Conservation (phyloP, 306 rosid species). For the Phaseolus lunatus region DNA sequence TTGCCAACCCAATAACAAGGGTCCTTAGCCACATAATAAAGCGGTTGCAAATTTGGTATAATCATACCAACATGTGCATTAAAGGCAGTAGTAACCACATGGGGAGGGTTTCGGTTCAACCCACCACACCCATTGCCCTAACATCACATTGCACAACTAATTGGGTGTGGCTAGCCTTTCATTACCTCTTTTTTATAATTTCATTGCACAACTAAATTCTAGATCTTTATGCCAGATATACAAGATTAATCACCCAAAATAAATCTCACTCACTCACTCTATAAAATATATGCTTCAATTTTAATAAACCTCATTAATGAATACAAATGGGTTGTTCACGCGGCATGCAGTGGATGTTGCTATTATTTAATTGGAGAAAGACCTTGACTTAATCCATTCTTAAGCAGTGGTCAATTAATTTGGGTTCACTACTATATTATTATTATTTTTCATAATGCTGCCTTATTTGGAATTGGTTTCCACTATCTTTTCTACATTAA, state of each 20-base stretch:
- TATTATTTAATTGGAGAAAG: constrained; percentile 30
- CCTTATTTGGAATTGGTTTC: not conserved
- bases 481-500: not conserved
- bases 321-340: constrained; percentile 66
- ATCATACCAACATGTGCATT: constrained; percentile 70
- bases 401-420: constrained; percentile 19
- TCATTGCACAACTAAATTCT: not conserved
- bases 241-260: not conserved
- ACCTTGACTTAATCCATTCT: constrained; percentile 48
- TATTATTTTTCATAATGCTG: not conserved
- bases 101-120: constrained; percentile 47
- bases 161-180: not conserved
- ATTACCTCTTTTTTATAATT: not conserved
- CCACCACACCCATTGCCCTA: constrained; percentile 52
- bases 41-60: constrained; percentile 51
- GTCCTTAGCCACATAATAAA: constrained; percentile 56
- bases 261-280: not conserved
- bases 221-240: not conserved
- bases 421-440: not conserved
- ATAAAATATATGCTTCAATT: not conserved
- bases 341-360: constrained; percentile 45
- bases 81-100: constrained; percentile 67
- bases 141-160: constrained; percentile 40
- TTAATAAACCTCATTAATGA: not conserved
- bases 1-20: constrained; percentile 50